Conservation (phyloP, 306 rosid genomes). For the Begonia loranthoides region DNA sequence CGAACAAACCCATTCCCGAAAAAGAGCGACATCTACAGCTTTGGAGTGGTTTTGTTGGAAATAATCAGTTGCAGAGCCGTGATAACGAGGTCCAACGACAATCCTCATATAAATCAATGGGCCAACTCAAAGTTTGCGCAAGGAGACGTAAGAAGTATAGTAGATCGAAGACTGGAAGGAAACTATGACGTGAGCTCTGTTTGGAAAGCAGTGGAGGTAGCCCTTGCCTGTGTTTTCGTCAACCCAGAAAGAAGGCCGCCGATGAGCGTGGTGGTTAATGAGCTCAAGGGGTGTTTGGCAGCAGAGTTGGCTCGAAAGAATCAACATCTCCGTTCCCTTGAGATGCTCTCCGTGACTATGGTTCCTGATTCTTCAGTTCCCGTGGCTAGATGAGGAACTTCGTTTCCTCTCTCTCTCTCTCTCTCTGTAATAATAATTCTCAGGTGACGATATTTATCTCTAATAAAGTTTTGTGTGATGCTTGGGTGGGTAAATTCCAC, state of each 20-base stretch:
- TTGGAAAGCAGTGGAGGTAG: constrained; percentile 13
- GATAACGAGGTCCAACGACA: neutral
- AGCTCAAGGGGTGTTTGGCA: constrained; percentile 13
- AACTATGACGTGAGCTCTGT: constrained; percentile 10
- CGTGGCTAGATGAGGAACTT: too few species aligned
- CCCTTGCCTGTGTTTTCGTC: constrained; percentile 10
- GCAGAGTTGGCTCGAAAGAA: constrained; percentile 1
- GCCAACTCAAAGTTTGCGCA: constrained; percentile 9
- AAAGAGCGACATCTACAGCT: constrained; percentile 23
- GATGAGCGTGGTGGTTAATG: constrained; percentile 13
- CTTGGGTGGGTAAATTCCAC: too few species aligned
- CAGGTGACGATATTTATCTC: too few species aligned
- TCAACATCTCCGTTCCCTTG: neutral
- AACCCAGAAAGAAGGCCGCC: constrained; percentile 11
- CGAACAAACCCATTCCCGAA: constrained; percentile 11
- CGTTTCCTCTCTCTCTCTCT: too few species aligned
- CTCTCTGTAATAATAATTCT: too few species aligned
- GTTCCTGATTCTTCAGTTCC: too few species aligned
- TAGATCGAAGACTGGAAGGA: constrained; percentile 12
- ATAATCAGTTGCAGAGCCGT: constrained; percentile 19
- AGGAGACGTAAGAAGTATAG: constrained; percentile 17
- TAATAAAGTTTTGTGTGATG: too few species aligned
- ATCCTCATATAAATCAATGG: constrained; percentile 14
- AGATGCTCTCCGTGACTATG: neutral
- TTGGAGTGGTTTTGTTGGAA: constrained; percentile 23